Evolutionary conservation across 306 rosid species (phyloP), one percentile per base, ranked within the genome.

Genomic region (Ammopiptanthus mongolicus): DNA sequence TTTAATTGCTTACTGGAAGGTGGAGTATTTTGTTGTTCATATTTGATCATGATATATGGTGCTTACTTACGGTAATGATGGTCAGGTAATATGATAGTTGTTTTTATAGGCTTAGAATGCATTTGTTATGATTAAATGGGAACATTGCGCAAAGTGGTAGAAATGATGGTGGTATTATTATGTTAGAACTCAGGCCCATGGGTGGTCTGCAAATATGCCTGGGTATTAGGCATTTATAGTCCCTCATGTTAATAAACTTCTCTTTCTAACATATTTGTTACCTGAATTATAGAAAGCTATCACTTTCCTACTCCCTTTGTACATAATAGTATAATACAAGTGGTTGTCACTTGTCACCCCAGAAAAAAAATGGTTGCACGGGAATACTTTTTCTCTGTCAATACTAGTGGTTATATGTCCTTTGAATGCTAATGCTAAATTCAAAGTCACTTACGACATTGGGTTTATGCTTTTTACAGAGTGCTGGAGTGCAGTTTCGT

Each of bases 401-500:
- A 42, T 25, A 19, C 14, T n/a, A 39, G 48, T 46, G 28, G 53
- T 33, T 28, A 56, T 61, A 11, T 51, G 56, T 69, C 36, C 47
- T 70, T 68, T 69, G 63, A 62, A 28, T 64, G 50, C 34, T 60
- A 64, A 44, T 62, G 21, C 51, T 53, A 63, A 62, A 62, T 6
- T 22, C 37, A 5, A 77, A 58, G 13, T 68, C 50, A 66, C 25
- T 37, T 21, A 34, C 17, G 28, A 21, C 65, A 63, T 56, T 46
- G 46, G 76, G 28, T 67, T 71, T 79, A 61, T 69, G 36, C 74
- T 29, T 78, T 81, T 75, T 69, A 66, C 91, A 94, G 98, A 91
- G 82, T 87, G 92, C 97, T 31, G 97, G 98, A 65, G 91, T 91
- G 71, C 88, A 91, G 77, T 94, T 94, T 82, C 86, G 90, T 72